Evolutionary conservation across 495 filamentous ascomycete genomes (phyloP).

Genomic region (Penicillium ucsense): DNA sequence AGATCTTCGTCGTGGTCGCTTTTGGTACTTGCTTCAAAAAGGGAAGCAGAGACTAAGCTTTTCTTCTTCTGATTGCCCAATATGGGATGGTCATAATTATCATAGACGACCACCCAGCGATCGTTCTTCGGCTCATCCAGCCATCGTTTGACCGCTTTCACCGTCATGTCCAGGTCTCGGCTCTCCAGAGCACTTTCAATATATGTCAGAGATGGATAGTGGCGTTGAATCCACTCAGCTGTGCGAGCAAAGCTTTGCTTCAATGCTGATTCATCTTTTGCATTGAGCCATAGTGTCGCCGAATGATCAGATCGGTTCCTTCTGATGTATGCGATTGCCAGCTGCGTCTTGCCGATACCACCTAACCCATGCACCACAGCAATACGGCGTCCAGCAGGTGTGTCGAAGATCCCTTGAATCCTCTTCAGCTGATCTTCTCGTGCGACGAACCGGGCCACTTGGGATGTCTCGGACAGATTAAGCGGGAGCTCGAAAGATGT

Average conservation of each 20-base stretch:
- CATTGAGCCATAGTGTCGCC: background rate
- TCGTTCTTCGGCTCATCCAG: background rate
- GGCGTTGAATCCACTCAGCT: background rate
- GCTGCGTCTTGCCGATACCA: conserved; percentile 5
- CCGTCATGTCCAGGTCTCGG: background rate
- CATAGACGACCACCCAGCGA: background rate
- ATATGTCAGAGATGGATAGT: background rate
- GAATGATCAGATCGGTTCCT: background rate
- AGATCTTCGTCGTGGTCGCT: background rate
- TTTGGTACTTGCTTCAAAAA: background rate
- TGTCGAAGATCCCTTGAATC: background rate
- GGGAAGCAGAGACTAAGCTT: background rate
- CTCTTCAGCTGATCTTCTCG: background rate
- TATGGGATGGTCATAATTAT: background rate
- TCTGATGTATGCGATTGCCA: background rate
- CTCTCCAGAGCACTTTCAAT: background rate
- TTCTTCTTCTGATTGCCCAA: background rate
- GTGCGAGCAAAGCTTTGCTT: background rate
- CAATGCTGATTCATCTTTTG: background rate
- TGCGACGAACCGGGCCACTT: background rate
- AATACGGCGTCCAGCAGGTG: background rate
- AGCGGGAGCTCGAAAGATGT: background rate
- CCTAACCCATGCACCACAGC: conserved; percentile 1
- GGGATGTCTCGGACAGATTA: background rate
- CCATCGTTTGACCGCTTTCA: background rate